Base-by-base conservation (phyloP, 192 early-diverging fungal genomes). In the Geosiphon pyriformis region DNA sequence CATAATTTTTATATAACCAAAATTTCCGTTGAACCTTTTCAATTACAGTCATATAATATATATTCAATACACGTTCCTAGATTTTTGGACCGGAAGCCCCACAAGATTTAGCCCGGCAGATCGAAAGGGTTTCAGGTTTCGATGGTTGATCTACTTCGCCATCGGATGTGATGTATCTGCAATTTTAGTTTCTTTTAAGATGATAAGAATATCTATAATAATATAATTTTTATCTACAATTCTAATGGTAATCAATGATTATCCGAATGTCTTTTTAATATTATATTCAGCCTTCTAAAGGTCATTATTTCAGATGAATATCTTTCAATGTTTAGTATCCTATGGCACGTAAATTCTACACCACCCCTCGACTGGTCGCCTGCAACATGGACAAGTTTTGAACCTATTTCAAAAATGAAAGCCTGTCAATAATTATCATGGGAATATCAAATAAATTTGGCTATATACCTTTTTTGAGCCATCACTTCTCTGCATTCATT, bases 31-130 rank as follows among this genome's bases (percentile, higher is more conserved):
- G n/a, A n/a, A n/a, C n/a, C n/a, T n/a, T n/a, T n/a, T n/a, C n/a
- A n/a, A n/a, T n/a, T n/a, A n/a, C n/a, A n/a, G n/a, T n/a, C n/a
- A n/a, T n/a, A n/a, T n/a, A n/a, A n/a, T n/a, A n/a, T n/a, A n/a
- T n/a, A n/a, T n/a, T n/a, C n/a, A n/a, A n/a, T n/a, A n/a, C n/a
- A n/a, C 1, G 26, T 61, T 35, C 50, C 33, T 59, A 75, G 69
- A 48, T 77, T 10, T 78, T 70, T 68, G 76, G 76, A 12, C 35
- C 27, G 4, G 73, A 72, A 32, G 72, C 69, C 1, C 69, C 69
- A 1, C 12, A 22, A 3, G 59, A 37, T 17, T 22, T 78, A 17
- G 65, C 53, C 18, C 65, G 61, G 4, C 63, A 53, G 12, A 74
- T 78, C 42, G 31, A 61, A 33, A 74, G 74, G 59, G 73, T 72